Conservation (phyloP, 1,139 yeast genomes). For the Yamadazyma triangularis region DNA sequence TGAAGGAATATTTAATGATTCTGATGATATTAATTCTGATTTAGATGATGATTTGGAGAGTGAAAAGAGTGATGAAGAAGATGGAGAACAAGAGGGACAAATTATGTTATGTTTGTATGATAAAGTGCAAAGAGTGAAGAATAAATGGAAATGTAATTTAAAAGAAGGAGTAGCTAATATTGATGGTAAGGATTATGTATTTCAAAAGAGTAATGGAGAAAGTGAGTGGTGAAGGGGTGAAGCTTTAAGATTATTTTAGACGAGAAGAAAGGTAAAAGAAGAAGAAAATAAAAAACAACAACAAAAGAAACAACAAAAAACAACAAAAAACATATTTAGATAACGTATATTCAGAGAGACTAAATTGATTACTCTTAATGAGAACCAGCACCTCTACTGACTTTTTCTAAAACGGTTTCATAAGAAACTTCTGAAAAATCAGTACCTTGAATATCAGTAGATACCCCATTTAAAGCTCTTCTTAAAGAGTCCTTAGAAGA, state of each 20-base stretch:
- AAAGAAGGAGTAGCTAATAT: conserved; percentile 95
- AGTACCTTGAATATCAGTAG: conserved; percentile 95
- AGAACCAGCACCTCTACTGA: conserved; percentile 69
- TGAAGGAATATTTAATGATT: conserved; percentile 52
- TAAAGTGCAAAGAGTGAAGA: conserved; percentile 91
- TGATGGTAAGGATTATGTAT: conserved; percentile 88
- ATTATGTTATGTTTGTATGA: conserved; percentile 93
- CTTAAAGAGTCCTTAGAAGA: conserved; percentile 96
- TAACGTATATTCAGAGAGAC: too few relatives aligned
- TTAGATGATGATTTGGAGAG: conserved; percentile 54
- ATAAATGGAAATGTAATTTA: conserved; percentile 95
- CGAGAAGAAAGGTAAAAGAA: too few relatives aligned
- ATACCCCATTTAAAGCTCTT: conserved; percentile 92
- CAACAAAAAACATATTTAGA: too few relatives aligned
- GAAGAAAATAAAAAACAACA: too few relatives aligned
- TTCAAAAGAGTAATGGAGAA: conserved; percentile 92
- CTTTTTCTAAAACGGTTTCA: conserved; percentile 88
- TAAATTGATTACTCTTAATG: too few relatives aligned
- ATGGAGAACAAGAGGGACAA: conserved; percentile 76
- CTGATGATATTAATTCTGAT: conserved; percentile 54
- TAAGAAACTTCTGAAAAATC: conserved; percentile 95
- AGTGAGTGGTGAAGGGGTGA: conserved; percentile 95
- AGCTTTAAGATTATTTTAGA: too few relatives aligned
- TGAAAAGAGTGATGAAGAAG: conserved; percentile 57
- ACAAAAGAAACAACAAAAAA: too few relatives aligned